Conservation (phyloP, 495 filamentous ascomycete genomes). For the Aspergillus campestris region DNA sequence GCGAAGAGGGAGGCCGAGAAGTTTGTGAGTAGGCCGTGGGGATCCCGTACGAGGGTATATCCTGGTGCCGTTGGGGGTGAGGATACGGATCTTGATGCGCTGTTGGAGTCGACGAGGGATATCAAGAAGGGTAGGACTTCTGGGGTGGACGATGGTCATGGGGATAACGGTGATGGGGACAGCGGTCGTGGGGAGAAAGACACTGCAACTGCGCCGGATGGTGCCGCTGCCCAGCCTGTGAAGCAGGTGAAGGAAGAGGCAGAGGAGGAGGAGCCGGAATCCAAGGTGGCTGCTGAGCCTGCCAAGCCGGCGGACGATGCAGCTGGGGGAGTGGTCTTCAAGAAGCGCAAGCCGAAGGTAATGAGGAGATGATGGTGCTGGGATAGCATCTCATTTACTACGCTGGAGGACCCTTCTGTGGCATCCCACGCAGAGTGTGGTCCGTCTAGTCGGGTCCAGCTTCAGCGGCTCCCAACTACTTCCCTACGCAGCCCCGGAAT, state of each 20-base stretch:
- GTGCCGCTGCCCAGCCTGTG: constrained; percentile 9
- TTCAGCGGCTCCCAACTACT: no score
- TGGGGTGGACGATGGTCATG: constrained; percentile 7
- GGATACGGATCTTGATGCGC: constrained; percentile 57
- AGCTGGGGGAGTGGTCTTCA: constrained; percentile 59
- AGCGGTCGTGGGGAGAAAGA: constrained; percentile 4
- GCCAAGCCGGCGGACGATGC: constrained; percentile 18
- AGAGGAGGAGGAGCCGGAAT: constrained; percentile 7
- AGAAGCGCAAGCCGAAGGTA: constrained; percentile 81
- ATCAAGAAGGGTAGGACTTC: constrained; percentile 33
- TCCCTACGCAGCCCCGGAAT: no score
- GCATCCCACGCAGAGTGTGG: no score
- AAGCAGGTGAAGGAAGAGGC: constrained; percentile 32
- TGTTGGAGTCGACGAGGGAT: constrained; percentile 49
- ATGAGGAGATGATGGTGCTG: constrained; percentile 34
- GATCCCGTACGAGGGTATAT: constrained; percentile 57
- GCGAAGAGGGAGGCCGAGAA: constrained; percentile 57
- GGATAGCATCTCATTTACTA: neutral
- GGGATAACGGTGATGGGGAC: neutral
- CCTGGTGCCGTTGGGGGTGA: constrained; percentile 40
- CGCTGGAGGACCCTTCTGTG: neutral
- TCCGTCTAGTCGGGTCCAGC: no score
- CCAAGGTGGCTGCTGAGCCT: neutral
- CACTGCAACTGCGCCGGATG: constrained; percentile 6
- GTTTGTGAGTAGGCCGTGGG: constrained; percentile 64